Evolutionary conservation across 768 basidiomycete genomes (phyloP), one percentile per base, ranked within the genome.

Genomic region (Russula lepida): DNA sequence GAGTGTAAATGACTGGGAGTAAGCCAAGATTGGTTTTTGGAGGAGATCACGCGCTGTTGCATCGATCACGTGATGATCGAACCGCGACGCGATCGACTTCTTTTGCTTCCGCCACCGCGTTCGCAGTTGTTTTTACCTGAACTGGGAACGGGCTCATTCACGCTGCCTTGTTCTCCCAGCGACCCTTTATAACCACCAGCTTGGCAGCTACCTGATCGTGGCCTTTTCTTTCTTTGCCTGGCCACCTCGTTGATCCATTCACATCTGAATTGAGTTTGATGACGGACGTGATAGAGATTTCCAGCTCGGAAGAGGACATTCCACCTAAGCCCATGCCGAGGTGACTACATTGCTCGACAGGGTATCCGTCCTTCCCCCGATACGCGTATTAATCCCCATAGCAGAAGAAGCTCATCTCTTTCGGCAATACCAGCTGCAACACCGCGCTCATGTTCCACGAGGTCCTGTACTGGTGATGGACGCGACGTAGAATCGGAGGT

Each of bases 351-450:
- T n/a, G 48, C 6, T 23, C 27, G 12, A 28, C 21, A 6, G 5
- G 6, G 6, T 7, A 2, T 3, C 21, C 46, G 4, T 32, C 12
- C 15, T 12, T 12, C 6, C 17, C 47, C 15, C 17, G 15, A 27
- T 11, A 6, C 21, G 6, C 19, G 5, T 28, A 11, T 32, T 30
- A 4, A 54, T 23, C 13, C 28, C 41, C 17, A 6, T 19, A 30
- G 15, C 35, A 62, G 46, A 35, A 54, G 62, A n/a, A 33, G 37
- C 8, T 58, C 57, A 1, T 63, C 57, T 13, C 46, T 58, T 19
- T 63, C 62, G 9, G 44, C 56, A 2, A 37, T 58, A 13, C 39
- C 52, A 39, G 30, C 27, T 6, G 28, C 21, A 2, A 5, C 28
- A 15, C 35, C 46, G 33, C 17, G 28, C 5, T n/a, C 27, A 2